Conservation (phyloP, 2,329 filamentous ascomycete species). For the Paraphoma chrysanthemicola region DNA sequence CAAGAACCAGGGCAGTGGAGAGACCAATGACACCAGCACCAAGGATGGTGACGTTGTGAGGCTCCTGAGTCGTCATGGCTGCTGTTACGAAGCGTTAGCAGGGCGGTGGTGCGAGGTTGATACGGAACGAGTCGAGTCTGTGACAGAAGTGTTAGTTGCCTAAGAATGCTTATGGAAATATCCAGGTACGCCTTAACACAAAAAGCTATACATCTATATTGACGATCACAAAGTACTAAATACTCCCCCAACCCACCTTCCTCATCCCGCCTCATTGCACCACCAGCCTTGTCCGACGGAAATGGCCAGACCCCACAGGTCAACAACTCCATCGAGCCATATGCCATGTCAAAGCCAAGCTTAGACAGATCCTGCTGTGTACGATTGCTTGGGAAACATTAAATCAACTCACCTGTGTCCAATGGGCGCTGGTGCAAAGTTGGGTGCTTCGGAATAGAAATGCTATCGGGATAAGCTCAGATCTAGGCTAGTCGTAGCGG, state of each 20-base stretch:
- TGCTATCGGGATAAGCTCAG: not conserved
- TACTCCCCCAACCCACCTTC: not conserved
- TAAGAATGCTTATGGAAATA: not conserved
- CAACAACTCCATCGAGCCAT: not conserved
- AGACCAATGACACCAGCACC: conserved; percentile 71
- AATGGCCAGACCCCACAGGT: not conserved
- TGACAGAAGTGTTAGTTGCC: not conserved
- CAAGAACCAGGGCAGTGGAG: conserved; percentile 68
- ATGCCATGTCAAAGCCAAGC: too few species aligned
- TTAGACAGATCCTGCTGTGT: too few species aligned
- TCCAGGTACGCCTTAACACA: not conserved
- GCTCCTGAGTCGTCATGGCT: conserved; percentile 19
- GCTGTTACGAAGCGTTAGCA: not conserved
- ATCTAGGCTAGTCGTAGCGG: not conserved
- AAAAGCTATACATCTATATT: too few species aligned
- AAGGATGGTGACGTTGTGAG: conserved; percentile 34
- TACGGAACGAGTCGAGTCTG: not conserved
- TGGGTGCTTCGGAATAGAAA: not conserved
- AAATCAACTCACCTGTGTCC: not conserved
- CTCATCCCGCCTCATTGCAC: not conserved
- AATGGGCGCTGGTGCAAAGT: not conserved
- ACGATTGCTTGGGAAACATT: too few species aligned
- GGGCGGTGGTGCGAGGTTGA: not conserved
- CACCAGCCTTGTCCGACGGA: not conserved
- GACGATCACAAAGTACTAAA: not conserved